Percentiles rank a stretch among this genome's conserved stretches.
These are phyloP conservation scores for Conringia planisiliqua DNA, from an alignment of 345 rosid species.

Conservation along the genomic window DNA sequence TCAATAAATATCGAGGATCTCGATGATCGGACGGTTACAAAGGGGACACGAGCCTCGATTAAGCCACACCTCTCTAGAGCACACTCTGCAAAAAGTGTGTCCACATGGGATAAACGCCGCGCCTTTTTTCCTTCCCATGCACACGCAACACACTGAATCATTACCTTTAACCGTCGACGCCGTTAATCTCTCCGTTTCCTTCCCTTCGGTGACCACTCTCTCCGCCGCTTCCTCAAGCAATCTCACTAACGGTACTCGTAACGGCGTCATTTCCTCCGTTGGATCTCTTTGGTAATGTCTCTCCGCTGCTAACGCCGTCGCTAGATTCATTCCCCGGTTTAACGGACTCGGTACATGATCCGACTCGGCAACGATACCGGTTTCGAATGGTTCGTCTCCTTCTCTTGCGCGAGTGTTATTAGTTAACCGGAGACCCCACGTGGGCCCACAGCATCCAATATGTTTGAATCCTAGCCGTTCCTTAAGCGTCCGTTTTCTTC, in stretches of 20 bases:
- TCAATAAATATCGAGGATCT: constrained; percentile 63
- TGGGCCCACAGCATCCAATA: constrained; percentile 66
- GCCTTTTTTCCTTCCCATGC: constrained; percentile 64
- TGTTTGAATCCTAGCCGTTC: constrained; percentile 64
- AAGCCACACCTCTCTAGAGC: constrained; percentile 66
- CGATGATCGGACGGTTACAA: constrained; percentile 64
- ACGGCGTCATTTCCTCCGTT: constrained; percentile 41
- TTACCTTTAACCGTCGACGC: constrained; percentile 29
- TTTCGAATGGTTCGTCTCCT: constrained; percentile 25
- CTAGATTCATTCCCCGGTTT: constrained; percentile 67
- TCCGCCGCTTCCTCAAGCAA: constrained; percentile 58
- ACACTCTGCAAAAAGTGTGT: constrained; percentile 73
- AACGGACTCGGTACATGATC: constrained; percentile 29
- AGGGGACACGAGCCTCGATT: constrained; percentile 76
- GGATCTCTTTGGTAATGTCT: constrained; percentile 44
- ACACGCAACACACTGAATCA: constrained; percentile 77
- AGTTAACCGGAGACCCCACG: constrained; percentile 50
- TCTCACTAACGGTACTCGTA: constrained; percentile 68
- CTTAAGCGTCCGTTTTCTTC: constrained; percentile 46
- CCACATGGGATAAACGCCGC: constrained; percentile 89
- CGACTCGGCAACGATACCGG: background rate
- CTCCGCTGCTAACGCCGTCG: constrained; percentile 86
- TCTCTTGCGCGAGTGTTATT: constrained; percentile 37
- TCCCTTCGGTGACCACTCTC: constrained; percentile 32
- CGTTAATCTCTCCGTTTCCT: constrained; percentile 16